Conservation (phyloP, 2,329 filamentous ascomycete genomes). For the Claviceps africana region DNA sequence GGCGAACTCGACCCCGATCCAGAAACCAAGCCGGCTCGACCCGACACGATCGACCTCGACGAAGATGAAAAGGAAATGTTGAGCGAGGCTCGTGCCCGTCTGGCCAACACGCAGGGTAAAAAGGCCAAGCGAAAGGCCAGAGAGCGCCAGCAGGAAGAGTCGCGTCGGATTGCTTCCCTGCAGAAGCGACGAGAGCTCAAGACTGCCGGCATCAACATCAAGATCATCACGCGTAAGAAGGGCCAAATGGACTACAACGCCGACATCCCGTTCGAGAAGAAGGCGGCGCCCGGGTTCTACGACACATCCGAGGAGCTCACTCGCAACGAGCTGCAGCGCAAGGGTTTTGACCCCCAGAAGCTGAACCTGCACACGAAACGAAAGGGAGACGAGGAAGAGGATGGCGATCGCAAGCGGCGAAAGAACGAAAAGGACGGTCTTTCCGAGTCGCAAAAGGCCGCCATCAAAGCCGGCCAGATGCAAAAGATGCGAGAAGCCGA, state of each 20-base stretch:
- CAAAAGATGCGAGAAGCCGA: slow-evolving; percentile 93
- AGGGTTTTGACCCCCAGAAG: slow-evolving; percentile 82
- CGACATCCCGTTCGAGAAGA: slow-evolving; percentile 95
- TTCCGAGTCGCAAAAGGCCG: slow-evolving; percentile 71
- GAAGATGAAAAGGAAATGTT: slow-evolving; percentile 99
- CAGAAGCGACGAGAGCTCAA: slow-evolving; percentile 96
- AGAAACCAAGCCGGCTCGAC: slow-evolving; percentile 86
- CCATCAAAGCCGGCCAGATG: slow-evolving; percentile 83
- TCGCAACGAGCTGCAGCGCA: slow-evolving; percentile 70
- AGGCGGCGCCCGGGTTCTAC: slow-evolving; percentile 77
- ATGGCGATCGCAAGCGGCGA: slow-evolving; percentile 67
- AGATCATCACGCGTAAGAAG: slow-evolving; percentile 78
- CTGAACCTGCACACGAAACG: slow-evolving; percentile 83
- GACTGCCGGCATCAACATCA: slow-evolving; percentile 96
- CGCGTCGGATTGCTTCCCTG: slow-evolving; percentile 71
- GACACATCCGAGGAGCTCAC: slow-evolving; percentile 74
- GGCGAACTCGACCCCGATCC: slow-evolving; percentile 96
- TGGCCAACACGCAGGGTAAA: slow-evolving; percentile 97
- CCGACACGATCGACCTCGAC: slow-evolving; percentile 94
- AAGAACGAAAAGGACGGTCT: slow-evolving; percentile 76
- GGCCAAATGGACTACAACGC: slow-evolving; percentile 99
- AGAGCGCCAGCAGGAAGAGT: slow-evolving; percentile 91
- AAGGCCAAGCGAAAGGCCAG: slow-evolving; percentile 97
- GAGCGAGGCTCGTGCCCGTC: slow-evolving; percentile 86
- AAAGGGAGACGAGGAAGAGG: slow-evolving; percentile 82